Base-by-base conservation (phyloP, 2,329 filamentous ascomycete genomes). In the Nannizzia gypsea region DNA sequence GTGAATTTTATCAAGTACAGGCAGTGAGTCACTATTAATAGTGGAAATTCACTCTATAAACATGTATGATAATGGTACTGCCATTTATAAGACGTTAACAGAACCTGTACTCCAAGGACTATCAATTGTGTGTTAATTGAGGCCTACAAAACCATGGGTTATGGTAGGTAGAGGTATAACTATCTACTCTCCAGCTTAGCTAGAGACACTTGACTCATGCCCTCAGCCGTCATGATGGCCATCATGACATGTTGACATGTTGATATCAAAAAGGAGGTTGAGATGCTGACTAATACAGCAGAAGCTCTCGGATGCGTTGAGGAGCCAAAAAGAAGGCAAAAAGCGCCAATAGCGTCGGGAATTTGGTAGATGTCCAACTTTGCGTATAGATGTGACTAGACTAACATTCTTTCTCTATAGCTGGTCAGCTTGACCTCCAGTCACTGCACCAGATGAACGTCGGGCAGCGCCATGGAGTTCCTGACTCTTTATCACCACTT, bases 391-490 rank as follows among this genome's bases (percentile, higher is more conserved):
- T 31, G 11, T n/a, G 6, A 13, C 34, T 54, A 54, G 15, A 9
- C 15, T 31, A 17, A 54, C 9, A 31, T 54, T 20, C 17, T 17
- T 36, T 20, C 4, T 3, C n/a, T 54, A 15, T 31, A 54, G n/a
- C 26, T 54, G 17, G 50, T 54, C n/a, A 54, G 50, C 50, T 54
- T 34, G 50, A 17, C 26, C 80, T 83, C 83, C 80, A 85, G 68
- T 85, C 83, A 66, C 79, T 84, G 50, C 76, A 79, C 83, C 83
- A 86, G 50, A 85, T 90, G 67, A 96, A 96, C 0, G 90, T 96
- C 1, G 81, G 78, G 72, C 92, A 97, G 48, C 89, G 83, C 89
- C 91, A 96, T 69, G 93, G 81, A 0, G 90, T 90, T 1, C 85
- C 87, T 62, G 79, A 87, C 72, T 95, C 91, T 70, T 93, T 93